Base-by-base conservation (phyloP, 1,284 basidiomycete genomes). In the Ceratobasidium sp. region DNA sequence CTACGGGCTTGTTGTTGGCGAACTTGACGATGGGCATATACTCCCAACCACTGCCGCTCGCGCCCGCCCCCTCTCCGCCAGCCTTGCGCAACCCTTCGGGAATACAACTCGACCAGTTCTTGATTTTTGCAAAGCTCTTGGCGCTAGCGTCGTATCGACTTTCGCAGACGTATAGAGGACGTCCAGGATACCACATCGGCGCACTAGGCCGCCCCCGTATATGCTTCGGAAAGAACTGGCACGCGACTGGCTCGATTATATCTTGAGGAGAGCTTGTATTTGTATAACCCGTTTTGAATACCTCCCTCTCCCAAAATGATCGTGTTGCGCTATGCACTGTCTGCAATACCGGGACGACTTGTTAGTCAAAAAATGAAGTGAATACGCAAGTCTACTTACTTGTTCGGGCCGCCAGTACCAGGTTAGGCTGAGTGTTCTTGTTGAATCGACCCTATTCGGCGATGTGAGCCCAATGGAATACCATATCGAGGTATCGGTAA, bases 371-470 rank as follows among this genome's bases (percentile, higher is more conserved):
- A n/a, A 29, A 41, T n/a, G 78, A 22, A n/a, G 22, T 17, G 48
- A 36, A 22, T 22, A 57, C 31, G 33, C 14, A 7, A 76, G 11
- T 76, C 72, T 75, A 81, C 86, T 81, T 79, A 91, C 94, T 88
- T 96, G 94, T 83, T 98, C 96, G 14, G 97, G 96, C 66, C 95
- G 87, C 80, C 90, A 94, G 82, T 96, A 98, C 95, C 95, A 97
- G 79, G 91, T 93, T 1, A 94, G 91, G 1, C 92, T 93, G 15
- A 96, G 84, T 19, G 90, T 15, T 85, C 86, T 76, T 89, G 89
- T 11, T 88, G 88, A 77, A 86, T 60, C 67, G 4, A 24, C 44
- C n/a, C 67, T 71, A 57, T 22, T n/a, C 15, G 11, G 36, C 36
- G 11, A 4, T 41, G 36, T 41, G 36, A 41, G 36, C 36, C 6